Evolutionary conservation across 495 filamentous ascomycete species (phyloP).

Genomic region (Lasiosphaeria ovina): DNA sequence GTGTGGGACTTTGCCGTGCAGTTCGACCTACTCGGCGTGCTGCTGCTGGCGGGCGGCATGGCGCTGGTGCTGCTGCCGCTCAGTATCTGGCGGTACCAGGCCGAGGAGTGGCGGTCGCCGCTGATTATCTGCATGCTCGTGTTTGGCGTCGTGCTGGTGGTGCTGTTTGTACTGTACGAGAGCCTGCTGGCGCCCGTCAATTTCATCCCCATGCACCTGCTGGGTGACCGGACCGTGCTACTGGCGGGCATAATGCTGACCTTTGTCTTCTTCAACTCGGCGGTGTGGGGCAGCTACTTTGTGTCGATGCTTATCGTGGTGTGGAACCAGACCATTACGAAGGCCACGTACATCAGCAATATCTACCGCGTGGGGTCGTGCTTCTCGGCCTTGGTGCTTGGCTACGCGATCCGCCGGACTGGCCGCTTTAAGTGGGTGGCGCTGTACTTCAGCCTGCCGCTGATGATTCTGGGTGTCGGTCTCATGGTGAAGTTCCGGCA

Average conservation of each 20-base stretch:
- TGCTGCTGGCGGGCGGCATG: conserved; percentile 57
- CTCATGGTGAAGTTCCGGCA: conserved; percentile 71
- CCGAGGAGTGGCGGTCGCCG: conserved; percentile 48
- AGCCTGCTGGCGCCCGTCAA: conserved; percentile 49
- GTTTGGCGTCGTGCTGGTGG: conserved; percentile 54
- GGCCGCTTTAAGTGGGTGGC: conserved; percentile 62
- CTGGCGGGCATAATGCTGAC: conserved; percentile 54
- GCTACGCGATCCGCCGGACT: conserved; percentile 52
- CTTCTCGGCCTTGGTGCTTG: conserved; percentile 56
- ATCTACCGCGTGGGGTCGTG: conserved; percentile 69
- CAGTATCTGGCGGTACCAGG: conserved; percentile 45
- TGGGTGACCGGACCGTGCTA: conserved; percentile 60
- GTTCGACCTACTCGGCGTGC: conserved; percentile 58
- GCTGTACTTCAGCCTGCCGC: conserved; percentile 59
- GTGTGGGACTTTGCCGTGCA: conserved; percentile 54
- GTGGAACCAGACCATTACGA: conserved; percentile 51
- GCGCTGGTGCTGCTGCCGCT: conserved; percentile 65
- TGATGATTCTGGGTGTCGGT: conserved; percentile 64
- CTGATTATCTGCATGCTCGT: conserved; percentile 58
- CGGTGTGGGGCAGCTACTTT: conserved; percentile 65
- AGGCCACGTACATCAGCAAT: conserved; percentile 62
- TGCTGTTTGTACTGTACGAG: conserved; percentile 60
- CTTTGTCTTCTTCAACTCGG: conserved; percentile 57
- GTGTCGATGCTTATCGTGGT: conserved; percentile 67
- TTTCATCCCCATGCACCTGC: conserved; percentile 58